Conservation (phyloP, 2,329 filamentous ascomycete genomes). For the Trichoderma sp. region DNA sequence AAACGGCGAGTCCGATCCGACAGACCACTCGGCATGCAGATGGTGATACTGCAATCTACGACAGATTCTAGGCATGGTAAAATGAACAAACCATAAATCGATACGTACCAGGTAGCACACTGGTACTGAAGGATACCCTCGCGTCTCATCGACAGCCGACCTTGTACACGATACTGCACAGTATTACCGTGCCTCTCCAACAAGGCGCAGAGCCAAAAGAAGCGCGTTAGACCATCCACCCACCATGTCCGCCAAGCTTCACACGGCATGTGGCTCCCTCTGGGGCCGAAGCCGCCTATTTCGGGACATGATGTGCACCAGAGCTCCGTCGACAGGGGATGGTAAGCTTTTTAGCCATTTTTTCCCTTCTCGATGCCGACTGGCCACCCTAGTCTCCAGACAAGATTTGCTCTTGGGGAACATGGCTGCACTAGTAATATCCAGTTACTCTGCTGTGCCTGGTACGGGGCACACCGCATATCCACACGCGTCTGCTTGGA, state of each 20-base stretch:
- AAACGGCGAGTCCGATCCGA: conserved; percentile 14
- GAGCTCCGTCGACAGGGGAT: conserved; percentile 16
- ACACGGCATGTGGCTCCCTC: conserved; percentile 28
- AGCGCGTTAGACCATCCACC: conserved; percentile 9
- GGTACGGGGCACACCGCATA: conserved; percentile 11
- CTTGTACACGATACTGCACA: too few relatives aligned
- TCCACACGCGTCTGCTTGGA: not conserved
- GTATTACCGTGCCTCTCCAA: not conserved
- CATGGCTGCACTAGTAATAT: not conserved
- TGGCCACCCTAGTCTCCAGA: conserved; percentile 11
- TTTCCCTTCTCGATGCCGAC: conserved; percentile 18
- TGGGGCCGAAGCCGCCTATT: conserved; percentile 22
- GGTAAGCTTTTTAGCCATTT: conserved; percentile 21
- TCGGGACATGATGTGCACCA: conserved; percentile 25
- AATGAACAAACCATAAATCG: not conserved
- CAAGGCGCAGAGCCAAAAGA: not conserved
- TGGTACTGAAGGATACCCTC: not conserved
- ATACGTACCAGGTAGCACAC: not conserved
- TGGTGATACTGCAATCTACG: not conserved
- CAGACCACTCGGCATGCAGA: not conserved
- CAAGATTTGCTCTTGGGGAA: not conserved
- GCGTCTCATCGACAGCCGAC: not conserved
- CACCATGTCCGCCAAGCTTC: conserved; percentile 28
- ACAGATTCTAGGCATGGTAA: not conserved
- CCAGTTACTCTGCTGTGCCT: not conserved